A percentile compares a stretch with the other conserved stretches of the same genome.
Conservation (phyloP, 257 asterid genomes). For the Solanum sparsipilum region DNA sequence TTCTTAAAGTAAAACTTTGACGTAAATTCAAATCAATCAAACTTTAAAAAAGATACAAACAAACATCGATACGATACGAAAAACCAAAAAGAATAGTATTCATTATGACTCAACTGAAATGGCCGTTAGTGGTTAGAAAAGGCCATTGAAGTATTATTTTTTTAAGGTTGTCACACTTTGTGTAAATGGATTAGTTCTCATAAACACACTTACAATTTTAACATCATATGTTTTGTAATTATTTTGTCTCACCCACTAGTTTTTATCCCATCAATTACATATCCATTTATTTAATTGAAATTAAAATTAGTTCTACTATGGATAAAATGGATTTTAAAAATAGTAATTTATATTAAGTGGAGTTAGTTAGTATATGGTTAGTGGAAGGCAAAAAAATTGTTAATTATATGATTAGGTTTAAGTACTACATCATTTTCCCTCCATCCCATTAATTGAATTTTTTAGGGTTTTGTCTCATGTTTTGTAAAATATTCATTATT, state of each 20-base stretch:
- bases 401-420: slow-evolving; percentile 1
- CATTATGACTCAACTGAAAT: slow-evolving; percentile 3
- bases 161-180: slow-evolving; percentile 1
- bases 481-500: neutral
- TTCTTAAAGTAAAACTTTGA: neutral
- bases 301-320: neutral
- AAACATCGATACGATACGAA: fast-evolving
- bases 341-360: neutral
- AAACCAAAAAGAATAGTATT: neutral
- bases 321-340: neutral
- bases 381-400: neutral
- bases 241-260: neutral
- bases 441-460: neutral
- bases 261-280: neutral
- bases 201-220: neutral
- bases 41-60: neutral
- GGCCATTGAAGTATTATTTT: neutral
- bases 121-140: slow-evolving; percentile 4
- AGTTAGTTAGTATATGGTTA: neutral
- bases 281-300: neutral
- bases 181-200: neutral
- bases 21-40: neutral
- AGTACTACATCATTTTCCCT: neutral
- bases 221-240: slow-evolving; percentile 2
- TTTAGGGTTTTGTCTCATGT: neutral